Evolutionary conservation across 495 filamentous ascomycete genomes (phyloP), one percentile per base, ranked within the genome.

Genomic region (Penicillium bialowiezense): DNA sequence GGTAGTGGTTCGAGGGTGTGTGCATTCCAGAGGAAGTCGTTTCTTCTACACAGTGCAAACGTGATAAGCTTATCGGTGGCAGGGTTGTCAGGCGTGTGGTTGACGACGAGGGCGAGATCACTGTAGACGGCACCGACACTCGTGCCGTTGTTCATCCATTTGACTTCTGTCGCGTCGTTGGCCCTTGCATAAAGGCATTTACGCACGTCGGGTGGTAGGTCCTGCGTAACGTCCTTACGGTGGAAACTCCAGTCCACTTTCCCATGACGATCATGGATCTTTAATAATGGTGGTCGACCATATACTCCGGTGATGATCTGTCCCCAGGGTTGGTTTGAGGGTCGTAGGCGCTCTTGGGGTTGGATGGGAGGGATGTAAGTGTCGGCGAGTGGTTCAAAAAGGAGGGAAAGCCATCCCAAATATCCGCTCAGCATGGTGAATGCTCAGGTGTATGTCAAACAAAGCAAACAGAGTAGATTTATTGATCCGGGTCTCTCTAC

Each of bases 231-330:
- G 29, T 32, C 29, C 12, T 32, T 32, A 13, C 29, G 29, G 7
- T 32, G 7, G 12, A 32, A 32, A 13, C 29, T 32, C 29, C 29
- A 32, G 12, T 12, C 12, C 5, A 65, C 45, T 1, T 21, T 36
- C 2, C 62, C 55, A n/a, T 51, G 18, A 7, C 62, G 50, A 31
- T 65, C 56, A 31, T 65, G 62, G 18, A 65, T 55, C 35, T 62
- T 65, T 8, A 59, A 31, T 17, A 62, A n/a, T 2, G 62, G 52
- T 1, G 62, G 62, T 1, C 50, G 37, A 8, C 58, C 58, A 20
- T 65, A 65, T 3, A 55, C 31, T 2, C 58, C 62, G 1, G 58
- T 62, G 53, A 65, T 59, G 37, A 62, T 65, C 0, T 55, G 49
- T 3, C 59, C 36, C 61, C 61, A 65, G 18, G 51, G 50, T 20